These are phyloP conservation scores for Inonotus obliquus DNA, from an alignment of 1,284 basidiomycete genomes.

Conservation along the genomic window DNA sequence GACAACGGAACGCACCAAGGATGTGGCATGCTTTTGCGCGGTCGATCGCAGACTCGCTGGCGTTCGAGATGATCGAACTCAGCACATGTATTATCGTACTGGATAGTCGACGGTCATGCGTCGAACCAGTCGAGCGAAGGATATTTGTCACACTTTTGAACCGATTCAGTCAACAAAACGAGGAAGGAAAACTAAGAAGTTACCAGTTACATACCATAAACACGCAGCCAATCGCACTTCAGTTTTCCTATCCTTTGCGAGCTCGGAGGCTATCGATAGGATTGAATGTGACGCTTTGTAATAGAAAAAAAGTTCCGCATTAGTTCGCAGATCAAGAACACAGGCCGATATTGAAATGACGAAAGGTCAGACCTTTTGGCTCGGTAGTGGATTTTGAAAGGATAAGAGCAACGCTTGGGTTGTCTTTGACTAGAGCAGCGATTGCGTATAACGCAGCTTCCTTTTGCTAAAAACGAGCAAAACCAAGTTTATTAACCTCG, in stretches of 20 bases:
- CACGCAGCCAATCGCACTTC: conserved; percentile 65
- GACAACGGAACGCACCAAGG: conserved; percentile 44
- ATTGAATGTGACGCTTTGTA: conserved; percentile 27
- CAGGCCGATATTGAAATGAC: not conserved
- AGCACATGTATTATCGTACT: conserved; percentile 56
- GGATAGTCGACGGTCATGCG: conserved; percentile 20
- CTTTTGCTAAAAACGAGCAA: conserved; percentile 43
- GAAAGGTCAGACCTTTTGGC: conserved; percentile 29
- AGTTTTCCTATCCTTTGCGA: conserved; percentile 49
- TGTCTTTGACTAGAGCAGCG: conserved; percentile 68
- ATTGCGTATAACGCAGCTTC: conserved; percentile 69
- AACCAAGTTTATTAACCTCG: not conserved
- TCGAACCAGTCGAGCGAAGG: conserved; percentile 40
- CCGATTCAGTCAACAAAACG: not conserved
- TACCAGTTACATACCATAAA: conserved; percentile 44
- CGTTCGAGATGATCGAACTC: conserved; percentile 47
- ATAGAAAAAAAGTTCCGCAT: not conserved
- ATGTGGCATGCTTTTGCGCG: conserved; percentile 66
- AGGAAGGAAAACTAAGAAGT: not conserved
- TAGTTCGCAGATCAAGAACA: not conserved
- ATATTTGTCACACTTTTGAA: conserved; percentile 49
- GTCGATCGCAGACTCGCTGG: conserved; percentile 36
- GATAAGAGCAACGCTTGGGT: conserved; percentile 43
- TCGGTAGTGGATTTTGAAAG: conserved; percentile 40
- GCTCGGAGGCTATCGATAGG: conserved; percentile 39